These are phyloP conservation scores for Musa beccarii DNA, from an alignment of 176 grass and related monocot species.

Conservation along the genomic window DNA sequence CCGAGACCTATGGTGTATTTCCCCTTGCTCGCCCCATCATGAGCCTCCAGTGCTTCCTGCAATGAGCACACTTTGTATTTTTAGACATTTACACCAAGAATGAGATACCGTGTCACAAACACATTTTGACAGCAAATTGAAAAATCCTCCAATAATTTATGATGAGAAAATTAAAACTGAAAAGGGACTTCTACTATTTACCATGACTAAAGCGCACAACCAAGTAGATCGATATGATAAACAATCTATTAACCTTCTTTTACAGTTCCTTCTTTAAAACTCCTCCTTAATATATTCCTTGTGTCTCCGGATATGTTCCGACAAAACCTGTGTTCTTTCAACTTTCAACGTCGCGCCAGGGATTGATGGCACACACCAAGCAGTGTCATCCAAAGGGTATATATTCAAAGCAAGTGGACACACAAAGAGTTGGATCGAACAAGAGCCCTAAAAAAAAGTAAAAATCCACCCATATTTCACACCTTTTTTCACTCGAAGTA, in stretches of 20 bases:
- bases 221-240: too few relatives aligned
- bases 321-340: background rate
- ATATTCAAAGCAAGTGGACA: background rate
- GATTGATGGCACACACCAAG: background rate
- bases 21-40: constrained; percentile 84
- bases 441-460: background rate
- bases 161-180: background rate
- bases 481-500: too few relatives aligned
- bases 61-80: background rate
- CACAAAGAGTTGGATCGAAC: background rate
- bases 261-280: too few relatives aligned
- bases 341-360: background rate
- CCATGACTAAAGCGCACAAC: too few relatives aligned
- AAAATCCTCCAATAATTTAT: background rate
- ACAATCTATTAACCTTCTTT: too few relatives aligned
- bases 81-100: background rate
- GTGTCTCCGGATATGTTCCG: too few relatives aligned
- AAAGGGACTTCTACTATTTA: background rate
- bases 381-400: background rate
- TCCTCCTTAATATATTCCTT: too few relatives aligned
- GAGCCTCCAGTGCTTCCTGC: constrained; percentile 78
- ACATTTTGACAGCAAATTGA: constrained; percentile 2
- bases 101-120: background rate
- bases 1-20: constrained; percentile 96
- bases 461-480: background rate